Conservation (phyloP, 306 rosid species). For the Quercus variabilis region DNA sequence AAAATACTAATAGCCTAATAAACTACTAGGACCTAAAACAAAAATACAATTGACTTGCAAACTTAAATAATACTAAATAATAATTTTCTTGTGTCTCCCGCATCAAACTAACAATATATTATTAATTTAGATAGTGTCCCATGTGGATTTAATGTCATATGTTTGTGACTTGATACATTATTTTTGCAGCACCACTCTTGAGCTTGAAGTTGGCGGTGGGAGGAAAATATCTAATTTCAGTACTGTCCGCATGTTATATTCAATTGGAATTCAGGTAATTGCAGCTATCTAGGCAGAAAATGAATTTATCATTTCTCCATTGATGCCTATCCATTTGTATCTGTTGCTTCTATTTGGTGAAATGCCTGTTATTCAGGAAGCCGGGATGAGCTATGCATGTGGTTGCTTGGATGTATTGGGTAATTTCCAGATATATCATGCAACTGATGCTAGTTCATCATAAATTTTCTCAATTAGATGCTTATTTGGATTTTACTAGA, state of each 20-base stretch:
- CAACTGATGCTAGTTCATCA: not conserved
- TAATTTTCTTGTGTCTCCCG: too few species aligned
- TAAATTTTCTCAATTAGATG: not conserved
- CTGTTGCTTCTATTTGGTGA: conserved; percentile 4
- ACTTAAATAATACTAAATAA: too few species aligned
- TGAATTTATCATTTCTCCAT: not conserved
- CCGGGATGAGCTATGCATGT: not conserved
- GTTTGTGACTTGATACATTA: conserved; percentile 25
- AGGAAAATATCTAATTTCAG: conserved; percentile 89
- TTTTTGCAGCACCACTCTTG: conserved; percentile 71
- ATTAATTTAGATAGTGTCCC: not conserved
- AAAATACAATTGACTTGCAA: too few species aligned
- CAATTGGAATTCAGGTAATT: conserved; percentile 86
- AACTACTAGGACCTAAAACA: too few species aligned
- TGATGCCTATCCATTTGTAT: conserved; percentile 3
- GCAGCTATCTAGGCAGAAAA: conserved; percentile 5
- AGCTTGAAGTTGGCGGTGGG: conserved; percentile 94
- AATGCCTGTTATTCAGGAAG: not conserved
- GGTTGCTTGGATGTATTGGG: not conserved
- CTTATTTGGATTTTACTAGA: not conserved
- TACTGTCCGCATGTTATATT: conserved; percentile 73
- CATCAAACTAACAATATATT: not conserved
- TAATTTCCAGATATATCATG: not conserved
- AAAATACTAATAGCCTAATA: too few species aligned
- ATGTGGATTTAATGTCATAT: not conserved